A percentile compares a stretch with the other conserved stretches of the same genome.
These are phyloP conservation scores for Pleurotus tuoliensis DNA, from an alignment of 768 basidiomycete species.

Conservation along the genomic window DNA sequence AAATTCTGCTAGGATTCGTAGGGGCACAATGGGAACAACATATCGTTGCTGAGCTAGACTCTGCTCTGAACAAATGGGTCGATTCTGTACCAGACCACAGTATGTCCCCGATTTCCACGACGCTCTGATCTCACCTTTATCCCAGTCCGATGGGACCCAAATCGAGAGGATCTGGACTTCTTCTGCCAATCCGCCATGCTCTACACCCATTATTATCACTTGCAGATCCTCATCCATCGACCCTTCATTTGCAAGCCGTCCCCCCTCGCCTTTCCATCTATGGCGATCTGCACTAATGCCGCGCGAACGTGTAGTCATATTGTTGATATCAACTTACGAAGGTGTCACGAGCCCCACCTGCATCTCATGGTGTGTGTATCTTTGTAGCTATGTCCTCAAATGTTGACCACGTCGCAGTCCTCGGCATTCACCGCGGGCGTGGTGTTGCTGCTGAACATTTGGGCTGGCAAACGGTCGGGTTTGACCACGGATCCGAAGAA, in stretches of 20 bases:
- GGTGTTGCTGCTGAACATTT: constrained; percentile 63
- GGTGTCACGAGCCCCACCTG: constrained; percentile 28
- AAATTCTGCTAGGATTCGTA: constrained; percentile 45
- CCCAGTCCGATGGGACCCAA: constrained; percentile 52
- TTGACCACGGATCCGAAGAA: constrained; percentile 39
- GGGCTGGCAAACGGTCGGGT: constrained; percentile 52
- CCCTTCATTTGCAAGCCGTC: constrained; percentile 63
- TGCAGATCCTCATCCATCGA: constrained; percentile 73
- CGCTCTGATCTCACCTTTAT: background rate
- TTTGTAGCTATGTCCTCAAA: too few species aligned
- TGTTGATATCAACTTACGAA: constrained; percentile 51
- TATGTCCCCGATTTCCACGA: constrained; percentile 21
- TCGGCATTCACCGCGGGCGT: constrained; percentile 38
- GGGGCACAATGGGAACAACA: constrained; percentile 57
- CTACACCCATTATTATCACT: constrained; percentile 46
- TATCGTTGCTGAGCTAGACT: constrained; percentile 69
- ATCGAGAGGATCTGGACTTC: constrained; percentile 36
- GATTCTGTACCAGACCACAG: constrained; percentile 60
- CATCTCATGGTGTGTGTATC: constrained; percentile 29
- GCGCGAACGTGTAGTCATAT: constrained; percentile 82
- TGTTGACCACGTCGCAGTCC: constrained; percentile 18
- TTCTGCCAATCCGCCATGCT: constrained; percentile 63
- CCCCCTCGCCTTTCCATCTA: constrained; percentile 53
- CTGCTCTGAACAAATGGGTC: constrained; percentile 68
- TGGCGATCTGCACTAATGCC: constrained; percentile 76